Percentiles rank a stretch among this genome's conserved stretches.
phyloP scores from a whole-genome alignment of 176 grass and related monocot genomes.

The Carex parvula region DNA sequence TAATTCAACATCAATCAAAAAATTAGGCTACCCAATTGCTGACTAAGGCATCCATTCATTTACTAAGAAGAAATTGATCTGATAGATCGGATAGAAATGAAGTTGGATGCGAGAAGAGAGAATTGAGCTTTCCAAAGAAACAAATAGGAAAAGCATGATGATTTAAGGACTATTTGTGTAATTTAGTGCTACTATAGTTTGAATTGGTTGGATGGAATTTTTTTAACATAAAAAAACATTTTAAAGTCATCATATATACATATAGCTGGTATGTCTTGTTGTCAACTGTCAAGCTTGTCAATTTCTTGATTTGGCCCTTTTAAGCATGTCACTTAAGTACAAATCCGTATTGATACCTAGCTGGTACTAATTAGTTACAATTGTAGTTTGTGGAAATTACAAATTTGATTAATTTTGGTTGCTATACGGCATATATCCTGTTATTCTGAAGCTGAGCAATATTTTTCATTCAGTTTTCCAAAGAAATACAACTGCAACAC shows the following conservation, averaged over 20 bases:
- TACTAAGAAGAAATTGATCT: not conserved
- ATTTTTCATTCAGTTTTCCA: not conserved
- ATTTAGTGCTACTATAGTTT: not conserved
- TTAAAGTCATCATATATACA: not conserved
- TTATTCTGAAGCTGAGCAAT: not conserved
- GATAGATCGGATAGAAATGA: not conserved
- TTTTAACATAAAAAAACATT: not conserved
- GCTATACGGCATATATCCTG: not conserved
- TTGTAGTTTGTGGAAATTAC: not conserved
- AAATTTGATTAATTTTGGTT: not conserved
- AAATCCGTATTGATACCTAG: not conserved
- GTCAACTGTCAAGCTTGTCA: not conserved
- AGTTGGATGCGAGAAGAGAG: not conserved
- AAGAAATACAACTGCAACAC: not conserved
- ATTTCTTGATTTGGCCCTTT: not conserved
- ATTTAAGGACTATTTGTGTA: not conserved
- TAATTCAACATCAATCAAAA: not conserved
- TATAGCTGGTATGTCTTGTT: not conserved
- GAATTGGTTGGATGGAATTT: not conserved
- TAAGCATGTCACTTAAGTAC: not conserved
- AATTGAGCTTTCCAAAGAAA: not conserved
- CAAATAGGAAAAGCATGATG: not conserved
- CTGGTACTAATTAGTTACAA: not conserved
- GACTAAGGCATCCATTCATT: not conserved
- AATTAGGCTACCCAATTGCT: not conserved